phyloP scores from a whole-genome alignment of 495 filamentous ascomycete species.

The Lichenothelia convexa region DNA sequence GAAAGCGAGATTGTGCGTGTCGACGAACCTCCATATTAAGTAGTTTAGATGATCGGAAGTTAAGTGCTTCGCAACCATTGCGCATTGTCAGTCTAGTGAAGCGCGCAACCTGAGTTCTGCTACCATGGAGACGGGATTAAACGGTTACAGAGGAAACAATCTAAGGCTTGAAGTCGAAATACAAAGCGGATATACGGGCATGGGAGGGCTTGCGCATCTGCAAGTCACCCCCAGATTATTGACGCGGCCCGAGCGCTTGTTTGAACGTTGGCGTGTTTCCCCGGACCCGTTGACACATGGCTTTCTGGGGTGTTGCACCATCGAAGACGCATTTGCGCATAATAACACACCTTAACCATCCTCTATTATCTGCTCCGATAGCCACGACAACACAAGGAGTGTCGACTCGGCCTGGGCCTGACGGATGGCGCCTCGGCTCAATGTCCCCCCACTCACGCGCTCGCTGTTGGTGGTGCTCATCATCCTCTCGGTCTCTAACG shows the following conservation, averaged over 20 bases:
- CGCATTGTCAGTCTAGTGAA: slow-evolving; percentile 10
- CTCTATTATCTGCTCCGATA: slow-evolving; percentile 7
- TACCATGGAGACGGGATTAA: no score
- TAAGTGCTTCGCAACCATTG: slow-evolving; percentile 28
- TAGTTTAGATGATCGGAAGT: slow-evolving; percentile 94
- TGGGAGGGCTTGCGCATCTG: background rate
- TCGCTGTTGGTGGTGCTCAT: slow-evolving; percentile 55
- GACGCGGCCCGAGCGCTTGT: background rate
- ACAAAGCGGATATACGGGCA: background rate
- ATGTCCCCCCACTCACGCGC: slow-evolving; percentile 80
- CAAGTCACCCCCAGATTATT: background rate
- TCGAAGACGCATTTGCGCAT: background rate
- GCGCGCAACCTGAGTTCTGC: no score
- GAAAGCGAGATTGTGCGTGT: slow-evolving; percentile 7
- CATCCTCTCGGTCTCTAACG: slow-evolving; percentile 63
- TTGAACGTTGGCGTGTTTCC: background rate
- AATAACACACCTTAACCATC: background rate
- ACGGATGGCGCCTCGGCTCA: slow-evolving; percentile 67
- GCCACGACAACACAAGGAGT: slow-evolving; percentile 12
- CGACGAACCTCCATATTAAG: slow-evolving; percentile 87
- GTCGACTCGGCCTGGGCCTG: slow-evolving; percentile 5
- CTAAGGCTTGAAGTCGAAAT: slow-evolving; percentile 11
- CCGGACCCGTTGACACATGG: background rate
- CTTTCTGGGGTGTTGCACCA: background rate
- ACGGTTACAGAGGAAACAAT: background rate